These are phyloP conservation scores for Bolboschoenus planiculmis DNA, from an alignment of 176 grass and related monocot genomes.

Conservation along the genomic window DNA sequence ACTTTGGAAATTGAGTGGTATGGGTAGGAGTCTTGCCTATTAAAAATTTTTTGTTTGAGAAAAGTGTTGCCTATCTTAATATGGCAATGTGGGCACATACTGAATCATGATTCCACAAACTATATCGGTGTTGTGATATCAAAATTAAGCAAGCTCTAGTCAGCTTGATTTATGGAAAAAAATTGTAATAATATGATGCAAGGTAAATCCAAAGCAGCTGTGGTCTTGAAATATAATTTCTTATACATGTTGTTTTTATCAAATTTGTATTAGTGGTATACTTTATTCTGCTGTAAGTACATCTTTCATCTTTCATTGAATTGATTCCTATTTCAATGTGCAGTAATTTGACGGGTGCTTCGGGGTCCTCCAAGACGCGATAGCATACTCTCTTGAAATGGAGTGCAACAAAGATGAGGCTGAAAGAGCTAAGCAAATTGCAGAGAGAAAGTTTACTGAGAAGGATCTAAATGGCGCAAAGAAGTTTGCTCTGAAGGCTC, in stretches of 20 bases:
- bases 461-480: conserved; percentile 57
- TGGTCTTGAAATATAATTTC: not conserved
- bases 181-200: not conserved
- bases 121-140: not conserved
- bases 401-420: conserved; percentile 79
- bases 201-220: too few species aligned
- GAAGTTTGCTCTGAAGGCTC: conserved; percentile 76
- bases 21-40: not conserved
- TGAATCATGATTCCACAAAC: not conserved
- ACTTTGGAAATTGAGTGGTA: not conserved
- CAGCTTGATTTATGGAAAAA: not conserved
- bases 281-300: not conserved
- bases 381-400: conserved; percentile 11
- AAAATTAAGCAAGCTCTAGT: not conserved
- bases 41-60: not conserved
- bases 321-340: not conserved
- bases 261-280: not conserved
- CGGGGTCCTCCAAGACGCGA: not conserved
- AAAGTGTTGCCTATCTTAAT: not conserved
- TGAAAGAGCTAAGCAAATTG: conserved; percentile 51
- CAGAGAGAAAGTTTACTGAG: conserved; percentile 60
- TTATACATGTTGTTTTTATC: not conserved
- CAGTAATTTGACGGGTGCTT: not conserved
- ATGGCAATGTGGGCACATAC: not conserved
- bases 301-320: not conserved